These are phyloP conservation scores for Anastatica hierochuntica DNA, from an alignment of 345 rosid genomes.

Conservation along the genomic window DNA sequence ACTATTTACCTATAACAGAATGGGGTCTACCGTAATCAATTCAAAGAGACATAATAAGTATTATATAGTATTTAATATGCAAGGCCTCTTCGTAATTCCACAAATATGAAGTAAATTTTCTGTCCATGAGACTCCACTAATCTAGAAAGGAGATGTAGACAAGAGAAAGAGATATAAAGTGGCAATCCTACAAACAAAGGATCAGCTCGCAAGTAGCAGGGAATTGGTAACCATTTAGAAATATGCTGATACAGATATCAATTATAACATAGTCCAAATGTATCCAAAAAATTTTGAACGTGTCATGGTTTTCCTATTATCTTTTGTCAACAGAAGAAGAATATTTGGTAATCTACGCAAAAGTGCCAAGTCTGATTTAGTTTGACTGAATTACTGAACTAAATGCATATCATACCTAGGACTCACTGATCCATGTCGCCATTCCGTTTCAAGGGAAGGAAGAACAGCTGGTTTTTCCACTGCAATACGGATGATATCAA, in stretches of 20 bases:
- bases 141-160: neutral
- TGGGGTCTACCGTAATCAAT: neutral
- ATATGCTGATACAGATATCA: neutral
- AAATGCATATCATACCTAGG: conserved; percentile 46
- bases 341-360: neutral
- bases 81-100: neutral
- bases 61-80: too few relatives aligned
- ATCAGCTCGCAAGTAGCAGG: neutral
- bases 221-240: neutral
- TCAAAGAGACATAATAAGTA: too few relatives aligned
- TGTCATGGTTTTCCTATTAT: neutral
- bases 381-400: too few relatives aligned
- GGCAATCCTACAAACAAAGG: neutral
- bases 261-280: neutral
- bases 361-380: too few relatives aligned
- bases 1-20: neutral
- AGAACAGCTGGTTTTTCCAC: conserved; percentile 63
- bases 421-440: conserved; percentile 72
- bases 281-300: neutral
- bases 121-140: neutral
- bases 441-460: conserved; percentile 69
- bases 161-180: neutral
- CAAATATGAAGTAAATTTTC: neutral
- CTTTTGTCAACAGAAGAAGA: neutral
- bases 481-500: conserved; percentile 61